Evolutionary conservation across 108 stramenopile species (phyloP).

Genomic region (Nannochloropsis granulata): DNA sequence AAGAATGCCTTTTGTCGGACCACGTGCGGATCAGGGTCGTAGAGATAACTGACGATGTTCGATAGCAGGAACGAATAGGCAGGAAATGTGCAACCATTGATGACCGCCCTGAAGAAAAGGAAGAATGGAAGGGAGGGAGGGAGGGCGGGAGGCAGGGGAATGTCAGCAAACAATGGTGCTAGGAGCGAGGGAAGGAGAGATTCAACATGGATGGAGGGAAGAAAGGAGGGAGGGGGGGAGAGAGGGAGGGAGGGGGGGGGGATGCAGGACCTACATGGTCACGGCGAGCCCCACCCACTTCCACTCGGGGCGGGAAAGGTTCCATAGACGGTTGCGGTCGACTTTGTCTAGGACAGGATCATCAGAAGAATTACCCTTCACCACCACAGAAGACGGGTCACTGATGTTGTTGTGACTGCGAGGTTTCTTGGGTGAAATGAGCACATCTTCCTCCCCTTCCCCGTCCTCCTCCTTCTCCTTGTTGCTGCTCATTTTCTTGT

Average conservation of each 20-base stretch:
- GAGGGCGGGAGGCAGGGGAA: too few relatives aligned
- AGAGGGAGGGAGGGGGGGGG: too few relatives aligned
- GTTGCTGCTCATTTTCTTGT: neutral
- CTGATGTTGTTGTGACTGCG: neutral
- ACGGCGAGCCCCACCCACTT: neutral
- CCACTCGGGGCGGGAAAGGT: slow-evolving; percentile 6
- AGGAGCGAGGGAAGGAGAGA: too few relatives aligned
- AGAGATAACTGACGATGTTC: neutral
- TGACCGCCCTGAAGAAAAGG: neutral
- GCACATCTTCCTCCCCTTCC: neutral
- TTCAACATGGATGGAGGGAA: too few relatives aligned
- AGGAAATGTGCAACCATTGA: neutral
- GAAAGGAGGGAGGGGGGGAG: too few relatives aligned
- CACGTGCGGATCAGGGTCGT: neutral
- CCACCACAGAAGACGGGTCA: neutral
- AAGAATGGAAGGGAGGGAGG: too few relatives aligned
- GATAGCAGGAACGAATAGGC: neutral
- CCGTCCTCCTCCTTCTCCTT: neutral
- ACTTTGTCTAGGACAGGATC: neutral
- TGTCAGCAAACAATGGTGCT: too few relatives aligned
- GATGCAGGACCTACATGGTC: neutral
- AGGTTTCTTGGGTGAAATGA: neutral
- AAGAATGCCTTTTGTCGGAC: neutral
- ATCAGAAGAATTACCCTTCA: neutral
- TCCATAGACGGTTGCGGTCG: slow-evolving; percentile 8